Conservation (phyloP, 1,284 basidiomycete species). For the Sanghuangporus baumii region DNA sequence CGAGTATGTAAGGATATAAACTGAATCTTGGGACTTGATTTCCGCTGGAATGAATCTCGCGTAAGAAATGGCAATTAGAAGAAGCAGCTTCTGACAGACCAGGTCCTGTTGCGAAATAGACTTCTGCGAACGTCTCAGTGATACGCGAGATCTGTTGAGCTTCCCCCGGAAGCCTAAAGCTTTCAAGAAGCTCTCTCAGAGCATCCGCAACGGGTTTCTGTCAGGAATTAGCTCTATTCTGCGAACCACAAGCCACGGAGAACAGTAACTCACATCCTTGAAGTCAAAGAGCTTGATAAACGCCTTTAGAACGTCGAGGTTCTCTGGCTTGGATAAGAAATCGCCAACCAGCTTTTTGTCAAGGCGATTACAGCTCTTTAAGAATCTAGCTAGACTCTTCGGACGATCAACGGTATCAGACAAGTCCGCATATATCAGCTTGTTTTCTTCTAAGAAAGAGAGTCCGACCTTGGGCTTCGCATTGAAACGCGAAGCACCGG, state of each 20-base stretch:
- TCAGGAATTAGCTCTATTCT: slow-evolving; percentile 17
- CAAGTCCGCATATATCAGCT: slow-evolving; percentile 70
- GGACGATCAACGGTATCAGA: slow-evolving; percentile 50
- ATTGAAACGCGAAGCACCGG: slow-evolving; percentile 88
- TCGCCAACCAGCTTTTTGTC: slow-evolving; percentile 96
- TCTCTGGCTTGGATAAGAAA: slow-evolving; percentile 88
- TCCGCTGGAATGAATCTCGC: slow-evolving; percentile 47
- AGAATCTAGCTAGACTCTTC: slow-evolving; percentile 73
- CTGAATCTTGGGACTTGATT: slow-evolving; percentile 88
- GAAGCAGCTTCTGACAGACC: slow-evolving; percentile 37
- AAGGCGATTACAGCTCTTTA: slow-evolving; percentile 81
- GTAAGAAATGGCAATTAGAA: not conserved
- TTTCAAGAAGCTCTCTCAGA: slow-evolving; percentile 90
- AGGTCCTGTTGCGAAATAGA: slow-evolving; percentile 83
- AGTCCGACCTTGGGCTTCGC: slow-evolving; percentile 92
- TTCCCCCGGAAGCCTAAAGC: slow-evolving; percentile 94
- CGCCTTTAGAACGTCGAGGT: slow-evolving; percentile 78
- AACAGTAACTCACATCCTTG: slow-evolving; percentile 55
- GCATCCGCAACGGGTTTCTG: slow-evolving; percentile 94
- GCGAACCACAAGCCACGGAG: not conserved
- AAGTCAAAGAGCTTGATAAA: slow-evolving; percentile 93
- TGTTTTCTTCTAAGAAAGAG: slow-evolving; percentile 86
- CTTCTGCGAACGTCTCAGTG: slow-evolving; percentile 90
- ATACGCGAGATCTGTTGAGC: slow-evolving; percentile 92
- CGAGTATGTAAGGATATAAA: slow-evolving; percentile 92